These are phyloP conservation scores for Sugiyamaella paludigena DNA, from an alignment of 1,139 yeast species.

Conservation along the genomic window DNA sequence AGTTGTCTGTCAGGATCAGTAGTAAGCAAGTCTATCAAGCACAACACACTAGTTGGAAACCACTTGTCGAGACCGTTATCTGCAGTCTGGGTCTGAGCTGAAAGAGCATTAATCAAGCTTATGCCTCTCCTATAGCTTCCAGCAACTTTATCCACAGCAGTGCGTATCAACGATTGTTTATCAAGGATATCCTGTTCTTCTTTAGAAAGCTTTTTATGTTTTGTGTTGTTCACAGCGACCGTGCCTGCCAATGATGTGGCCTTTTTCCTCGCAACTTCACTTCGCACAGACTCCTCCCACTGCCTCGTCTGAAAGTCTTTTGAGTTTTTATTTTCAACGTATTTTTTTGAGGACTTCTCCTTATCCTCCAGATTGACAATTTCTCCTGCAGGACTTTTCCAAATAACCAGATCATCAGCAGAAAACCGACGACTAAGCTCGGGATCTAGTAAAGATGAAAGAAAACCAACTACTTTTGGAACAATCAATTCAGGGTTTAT, in stretches of 20 bases:
- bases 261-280: slow-evolving; percentile 62
- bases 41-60: slow-evolving; percentile 63
- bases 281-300: slow-evolving; percentile 86
- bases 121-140: slow-evolving; percentile 49
- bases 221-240: slow-evolving; percentile 20
- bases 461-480: slow-evolving; percentile 46
- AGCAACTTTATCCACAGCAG: slow-evolving; percentile 43
- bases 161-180: slow-evolving; percentile 58
- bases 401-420: slow-evolving; percentile 54
- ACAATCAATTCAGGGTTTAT: slow-evolving; percentile 63
- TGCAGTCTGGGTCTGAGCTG: slow-evolving; percentile 48
- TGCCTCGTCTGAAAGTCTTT: slow-evolving; percentile 81
- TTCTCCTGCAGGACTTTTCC: slow-evolving; percentile 67
- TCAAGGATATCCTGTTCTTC: slow-evolving; percentile 74
- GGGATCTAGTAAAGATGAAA: slow-evolving; percentile 2
- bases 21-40: slow-evolving; percentile 45
- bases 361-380: slow-evolving; percentile 50
- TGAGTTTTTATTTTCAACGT: slow-evolving; percentile 52
- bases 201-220: slow-evolving; percentile 57
- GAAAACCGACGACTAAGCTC: slow-evolving; percentile 29
- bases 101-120: slow-evolving; percentile 52
- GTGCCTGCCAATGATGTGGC: slow-evolving; percentile 24
- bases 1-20: slow-evolving; percentile 35
- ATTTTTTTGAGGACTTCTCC: slow-evolving; percentile 24
- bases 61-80: slow-evolving; percentile 70